A percentile compares a stretch with the other conserved stretches of the same genome.
These are phyloP conservation scores for Curvularia sp. DNA, from an alignment of 2,329 filamentous ascomycete genomes.

Conservation along the genomic window DNA sequence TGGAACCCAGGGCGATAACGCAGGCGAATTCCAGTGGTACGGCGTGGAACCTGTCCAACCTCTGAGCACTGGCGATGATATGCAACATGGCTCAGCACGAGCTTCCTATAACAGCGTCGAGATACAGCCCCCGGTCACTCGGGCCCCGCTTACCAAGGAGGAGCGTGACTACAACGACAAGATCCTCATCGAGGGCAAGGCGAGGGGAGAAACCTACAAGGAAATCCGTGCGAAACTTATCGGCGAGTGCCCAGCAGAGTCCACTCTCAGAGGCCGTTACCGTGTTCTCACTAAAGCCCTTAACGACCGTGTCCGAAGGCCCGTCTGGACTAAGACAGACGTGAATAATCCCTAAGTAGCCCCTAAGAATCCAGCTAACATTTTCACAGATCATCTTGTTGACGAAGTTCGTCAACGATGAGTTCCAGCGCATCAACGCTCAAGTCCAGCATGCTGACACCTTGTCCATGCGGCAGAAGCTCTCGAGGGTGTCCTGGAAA, in stretches of 20 bases:
- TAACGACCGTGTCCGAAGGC: conserved; percentile 68
- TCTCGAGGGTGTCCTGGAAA: conserved; percentile 64
- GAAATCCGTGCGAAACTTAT: conserved; percentile 65
- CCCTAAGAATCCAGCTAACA: conserved; percentile 14
- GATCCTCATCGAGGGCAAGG: conserved; percentile 61
- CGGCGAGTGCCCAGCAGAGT: conserved; percentile 69
- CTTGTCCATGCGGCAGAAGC: conserved; percentile 26
- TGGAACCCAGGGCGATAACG: conserved; percentile 7
- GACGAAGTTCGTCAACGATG: conserved; percentile 27
- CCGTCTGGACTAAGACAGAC: conserved; percentile 68
- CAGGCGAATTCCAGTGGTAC: conserved; percentile 18
- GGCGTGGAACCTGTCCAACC: conserved; percentile 1
- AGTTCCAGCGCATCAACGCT: conserved; percentile 31
- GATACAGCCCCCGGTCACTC: conserved; percentile 3
- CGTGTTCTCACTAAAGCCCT: conserved; percentile 70
- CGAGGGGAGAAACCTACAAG: conserved; percentile 67
- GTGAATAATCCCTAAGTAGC: conserved; percentile 58
- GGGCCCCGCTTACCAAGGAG: conserved; percentile 5
- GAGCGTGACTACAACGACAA: conserved; percentile 37
- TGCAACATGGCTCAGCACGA: no score
- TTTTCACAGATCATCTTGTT: conserved; percentile 34
- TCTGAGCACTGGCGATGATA: no score
- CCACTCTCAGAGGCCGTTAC: conserved; percentile 73
- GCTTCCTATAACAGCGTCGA: no score
- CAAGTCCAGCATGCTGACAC: conserved; percentile 14